Base-by-base conservation (phyloP, 1,139 yeast species). In the Petasospora fabianii region DNA sequence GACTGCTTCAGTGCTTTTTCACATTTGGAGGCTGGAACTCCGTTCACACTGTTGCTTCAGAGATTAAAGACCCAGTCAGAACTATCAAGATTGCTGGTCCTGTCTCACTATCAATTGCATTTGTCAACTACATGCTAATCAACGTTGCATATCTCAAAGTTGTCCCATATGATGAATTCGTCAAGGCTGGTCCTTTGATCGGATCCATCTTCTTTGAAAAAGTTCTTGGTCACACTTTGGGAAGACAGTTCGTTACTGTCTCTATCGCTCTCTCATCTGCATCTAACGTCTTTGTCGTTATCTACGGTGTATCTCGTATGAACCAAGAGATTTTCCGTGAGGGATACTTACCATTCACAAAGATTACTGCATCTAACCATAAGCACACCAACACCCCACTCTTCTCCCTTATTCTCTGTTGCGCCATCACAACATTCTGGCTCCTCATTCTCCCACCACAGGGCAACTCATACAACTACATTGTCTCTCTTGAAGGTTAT, bases 1-100 rank as follows among this genome's bases (percentile, higher is more conserved):
- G 82, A 0, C 68, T 78, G 19, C 68, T 78, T 15, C 75, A 75
- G 51, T 79, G 82, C 3, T 67, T 76, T 41, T 79, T 76, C 60
- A 75, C 82, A 6, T 77, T 72, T 44, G 67, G 76, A 3, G 86
- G 86, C 3, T 79, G 85, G 85, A 77, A 71, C 48, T 63, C 76
- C 15, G 80, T 78, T 6, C 84, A 79, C 52, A 69, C 79, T 0
- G 81, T 77, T 12, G 67, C 81, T 1, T 75, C 75, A 37, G 86
- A 80, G 51, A 73, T 79, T 27, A 71, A 72, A 41, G 73, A 79
- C 48, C 85, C 84, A 0, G 63, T 66, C 0, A 59, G 74, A 31
- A 78, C 84, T 0, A 66, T 78, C 38, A 75, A 65, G 50, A 70
- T 78, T 27, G 82, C 84, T 1, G 85, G 84, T 0, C 82, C 83